Base-by-base conservation (phyloP, 2,329 filamentous ascomycete genomes). In the Malbranchea zuffiana region DNA sequence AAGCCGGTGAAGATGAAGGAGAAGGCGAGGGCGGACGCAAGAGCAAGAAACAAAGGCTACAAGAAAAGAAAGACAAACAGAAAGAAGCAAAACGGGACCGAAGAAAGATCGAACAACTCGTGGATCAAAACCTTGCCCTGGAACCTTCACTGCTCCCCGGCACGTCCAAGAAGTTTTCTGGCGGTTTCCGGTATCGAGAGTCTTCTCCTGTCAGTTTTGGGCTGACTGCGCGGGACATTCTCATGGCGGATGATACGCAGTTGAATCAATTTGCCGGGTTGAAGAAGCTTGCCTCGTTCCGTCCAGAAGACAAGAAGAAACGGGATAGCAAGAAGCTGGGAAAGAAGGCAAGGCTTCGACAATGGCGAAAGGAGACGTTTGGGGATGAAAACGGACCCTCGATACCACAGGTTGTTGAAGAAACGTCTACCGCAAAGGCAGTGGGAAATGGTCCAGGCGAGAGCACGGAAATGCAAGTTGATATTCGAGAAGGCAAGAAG, bases 211-310 rank as follows among this genome's bases (percentile, higher is more conserved):
- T 81, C 38, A 76, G 81, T 8, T 98, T 93, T 55, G 90, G 90
- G 41, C 76, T 98, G 53, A 93, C 84, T 0, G 70, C 87, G 1
- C 75, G 79, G 43, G 90, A 98, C 60, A 96, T 98, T 50, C 73
- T 98, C 21, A 85, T 93, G 47, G 84, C 87, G 0, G 81, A 80
- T 29, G 90, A 98, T 63, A 68, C 75, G 31, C 77, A 80, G 37
- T 74, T 98, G 46, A 98, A 98, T 60, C 72, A 87, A 47, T 98
- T 81, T 54, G 88, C 80, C 4, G 88, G 90, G 5, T 67, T 98
- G 52, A 98, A 98, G 72, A 96, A 95, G 65, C 74, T 95, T 42
- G 87, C 88, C 3, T 71, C 82, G 4, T 98, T 90, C 67, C 74
- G 90, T 39, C 87, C 95, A 55, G 67, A 71, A 3, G 82, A 87